These are phyloP conservation scores for Scutellaria baicalensis DNA, from an alignment of 257 asterid species.

Conservation along the genomic window DNA sequence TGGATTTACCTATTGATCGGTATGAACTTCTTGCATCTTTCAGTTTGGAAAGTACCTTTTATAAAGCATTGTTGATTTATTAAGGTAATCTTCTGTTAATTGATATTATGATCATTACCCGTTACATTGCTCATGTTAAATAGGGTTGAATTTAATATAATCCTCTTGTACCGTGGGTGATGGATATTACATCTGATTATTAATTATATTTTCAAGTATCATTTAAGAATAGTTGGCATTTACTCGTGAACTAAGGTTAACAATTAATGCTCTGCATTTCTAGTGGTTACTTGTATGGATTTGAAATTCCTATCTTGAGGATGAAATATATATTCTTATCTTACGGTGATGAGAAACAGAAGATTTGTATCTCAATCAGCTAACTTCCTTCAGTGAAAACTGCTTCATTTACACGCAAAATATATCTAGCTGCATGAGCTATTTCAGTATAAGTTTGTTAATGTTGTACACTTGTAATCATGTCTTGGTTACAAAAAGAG, in stretches of 20 bases:
- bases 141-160: not conserved
- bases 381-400: not conserved
- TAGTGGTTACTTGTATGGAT: not conserved
- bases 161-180: not conserved
- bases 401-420: not conserved
- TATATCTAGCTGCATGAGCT: not conserved
- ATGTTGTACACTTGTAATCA: constrained; percentile 4
- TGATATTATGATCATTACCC: not conserved
- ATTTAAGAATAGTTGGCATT: not conserved
- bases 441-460: not conserved
- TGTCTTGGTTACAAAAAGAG: constrained; percentile 30
- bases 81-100: not conserved
- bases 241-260: not conserved
- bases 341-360: no score
- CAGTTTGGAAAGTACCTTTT: not conserved
- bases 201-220: no score
- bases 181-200: not conserved
- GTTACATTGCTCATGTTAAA: not conserved
- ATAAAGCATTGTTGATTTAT: not conserved
- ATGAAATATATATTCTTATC: not conserved
- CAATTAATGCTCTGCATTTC: not conserved
- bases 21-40: not conserved
- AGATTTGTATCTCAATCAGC: not conserved
- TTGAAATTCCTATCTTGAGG: not conserved
- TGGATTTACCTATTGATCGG: not conserved